Evolutionary conservation across 345 rosid species (phyloP).

Genomic region (Syzygium aqueum): DNA sequence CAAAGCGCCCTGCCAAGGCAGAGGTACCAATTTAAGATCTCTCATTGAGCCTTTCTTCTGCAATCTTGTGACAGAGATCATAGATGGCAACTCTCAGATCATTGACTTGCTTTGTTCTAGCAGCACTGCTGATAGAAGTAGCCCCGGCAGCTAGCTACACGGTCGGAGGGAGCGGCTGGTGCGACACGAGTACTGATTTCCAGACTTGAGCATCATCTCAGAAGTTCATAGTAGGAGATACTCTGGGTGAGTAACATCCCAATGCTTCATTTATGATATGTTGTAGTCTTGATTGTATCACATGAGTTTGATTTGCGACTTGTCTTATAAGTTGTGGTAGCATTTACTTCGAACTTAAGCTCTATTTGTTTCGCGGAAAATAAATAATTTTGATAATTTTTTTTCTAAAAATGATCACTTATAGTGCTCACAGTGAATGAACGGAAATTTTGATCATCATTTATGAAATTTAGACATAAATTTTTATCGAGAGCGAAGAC

Average conservation of each 20-base stretch:
- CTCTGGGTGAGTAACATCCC: slow-evolving; percentile 39
- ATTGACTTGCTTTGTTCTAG: slow-evolving; percentile 13
- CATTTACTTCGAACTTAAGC: neutral
- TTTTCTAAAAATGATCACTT: too few relatives aligned
- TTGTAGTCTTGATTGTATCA: neutral
- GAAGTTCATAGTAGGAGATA: slow-evolving; percentile 49
- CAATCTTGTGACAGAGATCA: neutral
- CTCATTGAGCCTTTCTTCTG: neutral
- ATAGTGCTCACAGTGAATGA: too few relatives aligned
- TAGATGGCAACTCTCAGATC: neutral
- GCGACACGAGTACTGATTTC: slow-evolving; percentile 43
- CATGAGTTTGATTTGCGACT: neutral
- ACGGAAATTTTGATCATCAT: too few relatives aligned
- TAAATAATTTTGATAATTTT: too few relatives aligned
- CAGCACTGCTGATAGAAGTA: slow-evolving; percentile 32
- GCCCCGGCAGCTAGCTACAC: slow-evolving; percentile 42
- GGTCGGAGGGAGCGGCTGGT: slow-evolving; percentile 60
- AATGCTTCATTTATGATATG: neutral
- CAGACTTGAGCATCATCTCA: slow-evolving; percentile 49
- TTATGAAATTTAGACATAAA: too few relatives aligned
- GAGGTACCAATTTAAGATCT: neutral
- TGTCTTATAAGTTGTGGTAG: neutral
- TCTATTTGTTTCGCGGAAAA: too few relatives aligned
- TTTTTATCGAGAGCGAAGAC: too few relatives aligned
- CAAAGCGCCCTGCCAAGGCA: neutral